These are phyloP conservation scores for Aspergillus sp. DNA, from an alignment of 2,329 filamentous ascomycete genomes.

Conservation along the genomic window DNA sequence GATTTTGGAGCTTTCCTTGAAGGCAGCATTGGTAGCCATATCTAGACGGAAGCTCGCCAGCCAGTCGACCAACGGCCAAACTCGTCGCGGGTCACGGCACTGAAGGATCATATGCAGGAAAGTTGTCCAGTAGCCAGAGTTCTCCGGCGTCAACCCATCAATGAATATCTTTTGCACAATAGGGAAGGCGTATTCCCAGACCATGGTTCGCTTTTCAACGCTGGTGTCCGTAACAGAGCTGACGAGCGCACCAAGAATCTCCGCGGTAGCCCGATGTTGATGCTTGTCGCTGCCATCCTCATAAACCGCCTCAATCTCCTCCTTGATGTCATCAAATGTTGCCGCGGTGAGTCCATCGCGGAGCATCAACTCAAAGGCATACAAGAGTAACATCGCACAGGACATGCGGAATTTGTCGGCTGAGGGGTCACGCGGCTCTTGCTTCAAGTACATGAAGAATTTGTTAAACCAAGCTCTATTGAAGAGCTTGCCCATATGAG, in stretches of 20 bases:
- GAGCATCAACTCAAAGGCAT: constrained; percentile 87
- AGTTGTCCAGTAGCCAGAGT: constrained; percentile 90
- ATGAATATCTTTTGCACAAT: constrained; percentile 81
- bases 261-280: constrained; percentile 91
- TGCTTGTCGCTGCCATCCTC: constrained; percentile 96
- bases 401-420: constrained; percentile 88
- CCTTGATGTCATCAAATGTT: constrained; percentile 84
- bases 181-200: constrained; percentile 90
- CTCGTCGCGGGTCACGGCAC: constrained; percentile 82
- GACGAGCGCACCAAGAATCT: constrained; percentile 85
- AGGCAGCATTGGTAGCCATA: constrained; percentile 92
- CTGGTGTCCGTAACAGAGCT: constrained; percentile 77
- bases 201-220: constrained; percentile 67
- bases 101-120: constrained; percentile 88
- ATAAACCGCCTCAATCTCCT: constrained; percentile 73
- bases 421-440: constrained; percentile 81
- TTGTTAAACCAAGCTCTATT: constrained; percentile 82
- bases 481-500: constrained; percentile 76
- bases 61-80: constrained; percentile 80
- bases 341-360: constrained; percentile 69
- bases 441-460: constrained; percentile 91
- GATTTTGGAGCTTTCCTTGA: constrained; percentile 98
- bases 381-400: constrained; percentile 81
- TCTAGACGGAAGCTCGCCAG: constrained; percentile 85
- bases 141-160: constrained; percentile 93